Evolutionary conservation across 139 green algal species (phyloP).

Genomic region (Closterium sp.): DNA sequence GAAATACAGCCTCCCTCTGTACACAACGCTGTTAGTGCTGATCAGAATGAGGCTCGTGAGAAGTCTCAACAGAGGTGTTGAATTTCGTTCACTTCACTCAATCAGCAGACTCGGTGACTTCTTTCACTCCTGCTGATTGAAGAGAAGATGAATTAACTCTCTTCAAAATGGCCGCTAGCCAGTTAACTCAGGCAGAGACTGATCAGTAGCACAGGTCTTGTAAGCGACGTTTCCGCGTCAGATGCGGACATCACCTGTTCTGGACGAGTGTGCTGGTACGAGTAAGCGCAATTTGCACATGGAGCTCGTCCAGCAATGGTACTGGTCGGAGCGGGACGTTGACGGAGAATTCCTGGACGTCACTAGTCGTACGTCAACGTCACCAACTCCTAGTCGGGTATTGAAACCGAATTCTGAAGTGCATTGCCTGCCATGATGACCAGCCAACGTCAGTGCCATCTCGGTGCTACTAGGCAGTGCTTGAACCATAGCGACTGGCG

Average conservation of each 20-base stretch:
- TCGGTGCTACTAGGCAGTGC: not conserved
- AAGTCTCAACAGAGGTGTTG: no score
- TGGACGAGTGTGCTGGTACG: not conserved
- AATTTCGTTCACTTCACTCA: no score
- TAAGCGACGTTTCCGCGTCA: not conserved
- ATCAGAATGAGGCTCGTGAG: no score
- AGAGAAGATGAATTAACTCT: not conserved
- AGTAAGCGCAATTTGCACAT: not conserved
- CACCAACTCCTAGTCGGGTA: no score
- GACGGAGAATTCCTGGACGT: not conserved
- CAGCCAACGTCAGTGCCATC: not conserved
- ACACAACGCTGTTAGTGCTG: no score
- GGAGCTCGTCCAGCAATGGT: no score
- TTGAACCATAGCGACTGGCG: not conserved
- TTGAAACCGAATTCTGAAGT: no score
- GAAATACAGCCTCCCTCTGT: no score
- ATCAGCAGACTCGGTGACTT: not conserved
- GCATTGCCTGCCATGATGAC: no score
- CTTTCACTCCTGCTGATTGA: not conserved
- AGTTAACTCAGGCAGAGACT: not conserved
- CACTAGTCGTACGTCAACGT: not conserved
- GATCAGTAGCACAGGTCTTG: not conserved
- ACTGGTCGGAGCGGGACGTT: not conserved
- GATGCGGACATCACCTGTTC: not conserved
- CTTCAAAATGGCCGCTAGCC: not conserved